Percentiles rank a stretch among this genome's conserved stretches.
phyloP scores from a whole-genome alignment of 2,329 filamentous ascomycete species.

The Seiridium unicorne region DNA sequence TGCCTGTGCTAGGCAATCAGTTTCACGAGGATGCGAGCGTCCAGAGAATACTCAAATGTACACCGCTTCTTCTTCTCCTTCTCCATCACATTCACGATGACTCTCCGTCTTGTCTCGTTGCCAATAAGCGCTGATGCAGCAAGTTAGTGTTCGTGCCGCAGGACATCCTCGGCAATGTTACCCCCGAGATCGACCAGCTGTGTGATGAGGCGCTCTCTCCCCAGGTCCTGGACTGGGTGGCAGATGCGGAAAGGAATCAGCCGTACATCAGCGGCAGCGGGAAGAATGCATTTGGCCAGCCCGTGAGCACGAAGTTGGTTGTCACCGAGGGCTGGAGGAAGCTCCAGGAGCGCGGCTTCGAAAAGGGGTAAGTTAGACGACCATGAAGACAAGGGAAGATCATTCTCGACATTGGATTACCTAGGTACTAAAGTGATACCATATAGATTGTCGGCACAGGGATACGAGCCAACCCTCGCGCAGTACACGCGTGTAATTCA shows the following conservation, averaged over 20 bases:
- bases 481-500: constrained; percentile 56
- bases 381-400: neutral
- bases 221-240: constrained; percentile 54
- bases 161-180: constrained; percentile 34
- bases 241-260: constrained; percentile 64
- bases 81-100: neutral
- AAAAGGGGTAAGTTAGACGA: constrained; percentile 40
- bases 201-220: constrained; percentile 53
- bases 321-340: constrained; percentile 66
- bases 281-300: constrained; percentile 60
- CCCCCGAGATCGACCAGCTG: constrained; percentile 44
- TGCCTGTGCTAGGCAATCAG: constrained; percentile 17
- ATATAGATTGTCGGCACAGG: constrained; percentile 52
- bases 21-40: constrained; percentile 18
- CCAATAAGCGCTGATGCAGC: neutral
- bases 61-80: no score
- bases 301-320: constrained; percentile 53
- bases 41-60: constrained; percentile 16
- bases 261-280: constrained; percentile 57
- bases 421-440: neutral
- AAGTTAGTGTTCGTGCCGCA: constrained; percentile 48
- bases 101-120: neutral
- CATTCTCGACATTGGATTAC: neutral
- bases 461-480: constrained; percentile 53
- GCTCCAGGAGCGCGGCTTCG: constrained; percentile 57